Evolutionary conservation across 257 asterid species (phyloP).

Genomic region (Forsythia viridissima): DNA sequence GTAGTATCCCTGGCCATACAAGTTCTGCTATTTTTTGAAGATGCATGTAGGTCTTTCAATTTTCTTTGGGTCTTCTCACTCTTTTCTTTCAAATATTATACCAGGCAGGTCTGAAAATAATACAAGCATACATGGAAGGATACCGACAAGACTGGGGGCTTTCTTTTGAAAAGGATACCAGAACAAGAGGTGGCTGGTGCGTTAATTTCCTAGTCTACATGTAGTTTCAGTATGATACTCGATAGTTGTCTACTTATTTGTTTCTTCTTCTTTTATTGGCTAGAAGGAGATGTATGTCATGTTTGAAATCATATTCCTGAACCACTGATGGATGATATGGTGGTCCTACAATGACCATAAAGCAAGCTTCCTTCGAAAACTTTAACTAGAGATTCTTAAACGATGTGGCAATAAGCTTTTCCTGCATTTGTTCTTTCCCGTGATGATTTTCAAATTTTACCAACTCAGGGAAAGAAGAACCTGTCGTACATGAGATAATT

Average conservation of each 20-base stretch:
- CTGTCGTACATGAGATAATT: not conserved
- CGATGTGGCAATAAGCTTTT: not conserved
- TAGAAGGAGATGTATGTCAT: not conserved
- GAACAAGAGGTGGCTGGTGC: conserved; percentile 97
- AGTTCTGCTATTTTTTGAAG: not conserved
- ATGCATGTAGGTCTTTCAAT: conserved; percentile 12
- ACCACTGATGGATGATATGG: conserved; percentile 2
- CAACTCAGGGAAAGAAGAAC: not conserved
- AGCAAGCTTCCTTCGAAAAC: not conserved
- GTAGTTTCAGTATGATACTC: not conserved
- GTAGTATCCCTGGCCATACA: conserved; percentile 1
- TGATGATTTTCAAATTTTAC: not conserved
- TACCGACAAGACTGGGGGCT: conserved; percentile 95
- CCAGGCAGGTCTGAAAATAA: conserved; percentile 86
- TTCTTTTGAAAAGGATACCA: conserved; percentile 89
- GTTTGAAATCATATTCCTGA: not conserved
- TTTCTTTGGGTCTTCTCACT: conserved; percentile 6
- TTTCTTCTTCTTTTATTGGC: not conserved
- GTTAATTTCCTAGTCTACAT: conserved; percentile 18
- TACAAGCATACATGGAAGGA: conserved; percentile 83
- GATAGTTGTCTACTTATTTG: not conserved
- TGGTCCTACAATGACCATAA: not conserved
- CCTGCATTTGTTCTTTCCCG: not conserved
- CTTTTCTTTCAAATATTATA: conserved; percentile 6
- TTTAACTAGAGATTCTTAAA: too few species aligned